A percentile compares a stretch with the other conserved stretches of the same genome.
Conservation (phyloP, 306 rosid species). For the Malus orientalis region DNA sequence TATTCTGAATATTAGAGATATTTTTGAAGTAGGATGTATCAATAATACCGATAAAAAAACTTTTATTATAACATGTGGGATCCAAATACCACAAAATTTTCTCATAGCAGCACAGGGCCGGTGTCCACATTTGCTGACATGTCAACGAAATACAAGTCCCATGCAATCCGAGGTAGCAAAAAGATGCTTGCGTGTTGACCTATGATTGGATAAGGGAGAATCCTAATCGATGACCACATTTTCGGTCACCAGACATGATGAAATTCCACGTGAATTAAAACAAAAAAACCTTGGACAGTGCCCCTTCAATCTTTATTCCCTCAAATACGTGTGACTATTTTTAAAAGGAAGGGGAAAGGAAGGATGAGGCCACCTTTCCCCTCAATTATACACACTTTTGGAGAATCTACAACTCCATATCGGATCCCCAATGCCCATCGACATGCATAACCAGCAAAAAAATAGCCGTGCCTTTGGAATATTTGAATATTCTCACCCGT, state of each 20-base stretch:
- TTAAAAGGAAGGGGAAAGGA: constrained; percentile 9
- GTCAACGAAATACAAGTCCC: constrained; percentile 15
- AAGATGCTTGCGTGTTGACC: constrained; percentile 32
- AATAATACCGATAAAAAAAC: too few relatives aligned
- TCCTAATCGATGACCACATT: constrained; percentile 37
- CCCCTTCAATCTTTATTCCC: constrained; percentile 40
- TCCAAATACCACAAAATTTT: neutral
- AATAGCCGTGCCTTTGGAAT: constrained; percentile 41
- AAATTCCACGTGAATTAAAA: constrained; percentile 29
- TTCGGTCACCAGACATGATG: constrained; percentile 36
- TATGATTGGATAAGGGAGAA: constrained; percentile 54
- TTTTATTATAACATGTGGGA: too few relatives aligned
- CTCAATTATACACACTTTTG: constrained; percentile 43
- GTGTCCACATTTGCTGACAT: constrained; percentile 25
- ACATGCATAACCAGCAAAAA: constrained; percentile 21
- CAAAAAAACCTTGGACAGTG: constrained; percentile 29
- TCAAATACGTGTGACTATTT: constrained; percentile 17
- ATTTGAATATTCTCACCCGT: constrained; percentile 27
- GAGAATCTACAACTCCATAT: constrained; percentile 43
- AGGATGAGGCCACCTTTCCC: constrained; percentile 23
- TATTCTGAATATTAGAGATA: too few relatives aligned
- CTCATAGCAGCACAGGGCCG: neutral
- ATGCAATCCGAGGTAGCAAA: constrained; percentile 5
- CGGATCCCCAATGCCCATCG: constrained; percentile 16
- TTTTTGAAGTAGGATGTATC: too few relatives aligned